These are phyloP conservation scores for Chalaropsis ovoidea DNA, from an alignment of 2,329 filamentous ascomycete species.

Conservation along the genomic window DNA sequence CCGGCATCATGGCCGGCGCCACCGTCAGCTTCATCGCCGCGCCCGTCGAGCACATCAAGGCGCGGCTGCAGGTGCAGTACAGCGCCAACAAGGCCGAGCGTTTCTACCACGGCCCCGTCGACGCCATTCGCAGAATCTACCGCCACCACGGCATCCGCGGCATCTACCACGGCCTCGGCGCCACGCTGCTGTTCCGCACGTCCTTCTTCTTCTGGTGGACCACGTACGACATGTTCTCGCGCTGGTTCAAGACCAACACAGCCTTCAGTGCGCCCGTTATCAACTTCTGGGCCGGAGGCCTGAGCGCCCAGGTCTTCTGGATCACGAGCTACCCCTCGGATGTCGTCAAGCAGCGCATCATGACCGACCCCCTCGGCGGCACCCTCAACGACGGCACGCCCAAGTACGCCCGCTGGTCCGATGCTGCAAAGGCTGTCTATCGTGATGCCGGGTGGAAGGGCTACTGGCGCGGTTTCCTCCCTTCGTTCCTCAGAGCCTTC, in stretches of 20 bases:
- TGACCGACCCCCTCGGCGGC: conserved; percentile 83
- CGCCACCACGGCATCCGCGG: conserved; percentile 64
- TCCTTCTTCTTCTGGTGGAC: conserved; percentile 99
- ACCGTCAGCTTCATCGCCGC: conserved; percentile 91
- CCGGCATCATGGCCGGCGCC: conserved; percentile 74
- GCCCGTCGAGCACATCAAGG: conserved; percentile 91
- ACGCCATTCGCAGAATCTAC: conserved; percentile 65
- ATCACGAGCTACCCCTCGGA: conserved; percentile 82
- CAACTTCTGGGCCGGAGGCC: conserved; percentile 94
- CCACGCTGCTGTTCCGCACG: conserved; percentile 77
- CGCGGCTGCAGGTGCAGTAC: conserved; percentile 89
- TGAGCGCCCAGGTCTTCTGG: conserved; percentile 94
- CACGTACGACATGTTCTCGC: conserved; percentile 78
- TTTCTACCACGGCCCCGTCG: conserved; percentile 75
- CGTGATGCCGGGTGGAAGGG: conserved; percentile 64
- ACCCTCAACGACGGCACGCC: conserved; percentile 55
- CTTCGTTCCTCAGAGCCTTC: conserved; percentile 87
- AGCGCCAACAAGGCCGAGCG: conserved; percentile 65
- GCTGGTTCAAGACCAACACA: conserved; percentile 56
- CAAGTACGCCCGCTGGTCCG: conserved; percentile 64
- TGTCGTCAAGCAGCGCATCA: conserved; percentile 90
- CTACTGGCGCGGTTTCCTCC: conserved; percentile 88
- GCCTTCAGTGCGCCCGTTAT: conserved; percentile 63
- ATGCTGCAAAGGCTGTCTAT: conserved; percentile 69
- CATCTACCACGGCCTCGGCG: conserved; percentile 73